Conservation (phyloP, 768 basidiomycete genomes). For the Lanmaoa rubissima region DNA sequence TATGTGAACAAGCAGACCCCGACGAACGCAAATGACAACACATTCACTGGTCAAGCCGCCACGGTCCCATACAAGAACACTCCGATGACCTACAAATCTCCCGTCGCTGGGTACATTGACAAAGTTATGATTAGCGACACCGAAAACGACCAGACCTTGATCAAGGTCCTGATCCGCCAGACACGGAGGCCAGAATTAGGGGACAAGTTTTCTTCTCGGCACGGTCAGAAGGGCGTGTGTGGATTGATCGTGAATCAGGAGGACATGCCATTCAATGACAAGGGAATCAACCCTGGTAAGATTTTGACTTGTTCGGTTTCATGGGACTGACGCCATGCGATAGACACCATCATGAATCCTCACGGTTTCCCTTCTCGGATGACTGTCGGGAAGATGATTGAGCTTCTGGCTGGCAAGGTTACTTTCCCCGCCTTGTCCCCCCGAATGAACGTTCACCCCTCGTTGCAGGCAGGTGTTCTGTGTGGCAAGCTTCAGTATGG, state of each 20-base stretch:
- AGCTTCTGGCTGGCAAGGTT: conserved; percentile 93
- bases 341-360: conserved; percentile 99
- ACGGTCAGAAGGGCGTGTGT: conserved; percentile 99
- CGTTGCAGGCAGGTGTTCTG: conserved; percentile 79
- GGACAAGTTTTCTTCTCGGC: conserved; percentile 97
- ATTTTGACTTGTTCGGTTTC: not conserved
- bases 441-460: conserved; percentile 3
- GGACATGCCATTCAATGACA: conserved; percentile 99
- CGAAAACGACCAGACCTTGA: conserved; percentile 92
- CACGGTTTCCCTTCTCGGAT: conserved; percentile 99
- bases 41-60: conserved; percentile 79
- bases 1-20: conserved; percentile 98
- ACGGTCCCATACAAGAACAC: conserved; percentile 88
- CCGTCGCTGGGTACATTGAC: conserved; percentile 92
- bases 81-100: conserved; percentile 91
- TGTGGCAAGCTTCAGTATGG: conserved; percentile 89
- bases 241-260: conserved; percentile 98
- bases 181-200: conserved; percentile 95
- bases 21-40: conserved; percentile 89
- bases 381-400: conserved; percentile 99
- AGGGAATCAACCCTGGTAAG: conserved; percentile 88
- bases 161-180: conserved; percentile 97
- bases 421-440: not conserved
- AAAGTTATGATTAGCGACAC: conserved; percentile 98
- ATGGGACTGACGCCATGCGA: conserved; percentile 13